Evolutionary conservation across 2,329 filamentous ascomycete species (phyloP).

Genomic region (Bipolaris victoriae): DNA sequence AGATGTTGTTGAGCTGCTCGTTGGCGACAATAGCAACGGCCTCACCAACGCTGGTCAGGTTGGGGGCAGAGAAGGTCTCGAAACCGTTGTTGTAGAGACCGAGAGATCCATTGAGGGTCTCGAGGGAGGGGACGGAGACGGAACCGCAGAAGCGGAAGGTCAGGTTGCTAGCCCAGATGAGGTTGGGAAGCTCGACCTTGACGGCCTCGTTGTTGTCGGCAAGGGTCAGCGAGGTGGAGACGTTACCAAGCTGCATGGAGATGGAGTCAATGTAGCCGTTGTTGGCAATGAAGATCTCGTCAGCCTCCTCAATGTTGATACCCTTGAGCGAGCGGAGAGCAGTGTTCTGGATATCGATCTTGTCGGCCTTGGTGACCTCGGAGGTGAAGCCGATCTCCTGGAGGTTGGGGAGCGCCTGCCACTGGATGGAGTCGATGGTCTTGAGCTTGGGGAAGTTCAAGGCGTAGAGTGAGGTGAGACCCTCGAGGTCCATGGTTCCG

Average conservation of each 20-base stretch:
- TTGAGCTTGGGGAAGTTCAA: conserved; percentile 71
- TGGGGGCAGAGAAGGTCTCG: conserved; percentile 65
- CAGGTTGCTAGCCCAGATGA: conserved; percentile 79
- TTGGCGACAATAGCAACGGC: conserved; percentile 65
- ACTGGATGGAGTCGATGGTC: conserved; percentile 70
- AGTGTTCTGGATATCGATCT: conserved; percentile 83
- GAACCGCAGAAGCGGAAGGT: conserved; percentile 80
- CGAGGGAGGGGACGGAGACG: conserved; percentile 75
- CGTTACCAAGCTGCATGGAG: conserved; percentile 77
- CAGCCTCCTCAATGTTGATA: conserved; percentile 77
- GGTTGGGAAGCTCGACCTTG: conserved; percentile 75
- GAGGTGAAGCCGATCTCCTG: conserved; percentile 65
- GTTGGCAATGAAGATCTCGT: conserved; percentile 79
- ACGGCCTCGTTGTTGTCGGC: conserved; percentile 80
- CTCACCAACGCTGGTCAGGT: conserved; percentile 70
- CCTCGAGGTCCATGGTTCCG: conserved; percentile 71
- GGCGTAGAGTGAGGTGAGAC: conserved; percentile 70
- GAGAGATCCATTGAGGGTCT: conserved; percentile 76
- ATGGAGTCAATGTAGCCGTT: conserved; percentile 80
- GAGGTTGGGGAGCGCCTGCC: conserved; percentile 72
- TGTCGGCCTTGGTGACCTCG: conserved; percentile 70
- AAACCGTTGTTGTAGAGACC: conserved; percentile 84
- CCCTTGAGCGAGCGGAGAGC: conserved; percentile 78
- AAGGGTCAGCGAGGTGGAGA: conserved; percentile 73
- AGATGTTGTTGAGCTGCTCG: conserved; percentile 71